phyloP scores from a whole-genome alignment of 1,284 basidiomycete genomes.

The Laetiporus sulphureus region DNA sequence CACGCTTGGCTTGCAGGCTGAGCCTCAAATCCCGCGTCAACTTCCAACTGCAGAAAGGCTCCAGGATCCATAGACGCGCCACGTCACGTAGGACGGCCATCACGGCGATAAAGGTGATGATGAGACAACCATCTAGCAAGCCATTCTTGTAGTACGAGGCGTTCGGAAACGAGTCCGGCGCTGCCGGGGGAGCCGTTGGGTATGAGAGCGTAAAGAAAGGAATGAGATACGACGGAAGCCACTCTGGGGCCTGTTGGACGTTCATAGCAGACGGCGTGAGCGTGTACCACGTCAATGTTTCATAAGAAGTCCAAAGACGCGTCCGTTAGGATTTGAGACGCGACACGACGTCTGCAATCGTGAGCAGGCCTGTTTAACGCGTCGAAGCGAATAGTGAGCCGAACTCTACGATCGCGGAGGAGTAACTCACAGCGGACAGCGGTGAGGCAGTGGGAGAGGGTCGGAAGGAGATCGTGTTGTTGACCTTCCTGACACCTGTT shows the following conservation, averaged over 20 bases:
- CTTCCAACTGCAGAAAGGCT: constrained; percentile 74
- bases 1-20: constrained; percentile 20
- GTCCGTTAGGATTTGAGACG: constrained; percentile 8
- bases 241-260: constrained; percentile 30
- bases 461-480: no score
- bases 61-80: constrained; percentile 63
- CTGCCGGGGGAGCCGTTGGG: constrained; percentile 45
- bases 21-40: constrained; percentile 45
- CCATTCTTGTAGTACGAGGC: constrained; percentile 67
- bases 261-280: constrained; percentile 21
- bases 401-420: no score
- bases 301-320: constrained; percentile 17
- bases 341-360: constrained; percentile 2
- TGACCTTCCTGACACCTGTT: no score
- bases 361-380: no score
- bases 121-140: constrained; percentile 62
- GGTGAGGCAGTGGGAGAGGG: no score
- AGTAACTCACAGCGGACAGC: no score
- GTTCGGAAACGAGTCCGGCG: constrained; percentile 63
- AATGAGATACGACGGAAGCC: constrained; percentile 45
- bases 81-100: constrained; percentile 79
- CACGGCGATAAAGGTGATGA: constrained; percentile 66
- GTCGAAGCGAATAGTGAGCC: no score
- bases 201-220: constrained; percentile 77
- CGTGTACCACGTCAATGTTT: constrained; percentile 18